Base-by-base conservation (phyloP, 2,329 filamentous ascomycete genomes). In the Geoglossum cookeanum region DNA sequence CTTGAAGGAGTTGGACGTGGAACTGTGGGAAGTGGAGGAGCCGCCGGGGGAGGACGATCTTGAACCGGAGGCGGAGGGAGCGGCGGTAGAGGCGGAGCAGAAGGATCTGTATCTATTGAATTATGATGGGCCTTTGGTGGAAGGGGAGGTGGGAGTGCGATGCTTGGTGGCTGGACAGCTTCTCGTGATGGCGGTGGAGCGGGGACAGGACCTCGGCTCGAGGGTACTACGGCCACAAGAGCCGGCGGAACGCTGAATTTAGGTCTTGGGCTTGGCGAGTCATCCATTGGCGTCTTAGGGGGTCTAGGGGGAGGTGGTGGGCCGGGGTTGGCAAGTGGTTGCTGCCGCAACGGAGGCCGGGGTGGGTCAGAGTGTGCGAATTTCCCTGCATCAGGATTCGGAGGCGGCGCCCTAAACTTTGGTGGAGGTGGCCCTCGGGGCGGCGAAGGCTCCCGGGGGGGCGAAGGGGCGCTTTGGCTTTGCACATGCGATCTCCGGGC, bases 361-460 rank as follows among this genome's bases (percentile, higher is more conserved):
- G 70, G 74, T 29, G 68, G 69, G 58, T 74, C 72, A 33, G 73
- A 69, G 60, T 83, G 76, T 3, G 85, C 88, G 66, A 81, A 92
- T 69, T 87, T 94, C 42, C 92, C 92, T 58, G 92, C 92, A 68
- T 95, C 90, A 57, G 87, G 81, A 59, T 97, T 71, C 1, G 91
- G 87, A 37, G 92, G 92, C 51, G 92, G 92, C 7, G 87, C 91
- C 62, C 82, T 78, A 72, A 94, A 97, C 63, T 77, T 78, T 7
- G 80, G 80, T 55, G 83, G 78, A 27, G 81, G 78, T 8, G 77
- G 76, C 30, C 71, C 69, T 58, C 67, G 65, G 17, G 83, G 80
- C 11, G 87, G 86, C 13, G 83, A 81, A 13, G 84, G 79, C 59
- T 87, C 84, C 65, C 82, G 60, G 44, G 64, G 62, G 3, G 64